phyloP scores from a whole-genome alignment of 202 grass and related monocot species.

The Miscanthus sacchariflorus region DNA sequence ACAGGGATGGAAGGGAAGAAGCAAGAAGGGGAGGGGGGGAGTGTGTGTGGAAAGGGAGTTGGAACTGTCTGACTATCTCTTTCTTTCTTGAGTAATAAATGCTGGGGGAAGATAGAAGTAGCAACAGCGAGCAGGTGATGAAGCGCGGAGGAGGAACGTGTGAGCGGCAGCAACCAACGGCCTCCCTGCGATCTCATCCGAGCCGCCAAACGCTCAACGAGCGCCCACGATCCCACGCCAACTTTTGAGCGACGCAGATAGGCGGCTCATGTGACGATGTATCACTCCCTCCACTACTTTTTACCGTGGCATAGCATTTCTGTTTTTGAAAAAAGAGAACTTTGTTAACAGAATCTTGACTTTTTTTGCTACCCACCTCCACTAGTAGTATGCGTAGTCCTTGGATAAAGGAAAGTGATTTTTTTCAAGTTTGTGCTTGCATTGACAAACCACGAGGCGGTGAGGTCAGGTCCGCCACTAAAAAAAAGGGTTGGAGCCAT shows the following conservation, averaged over 20 bases:
- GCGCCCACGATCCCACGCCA: too few species aligned
- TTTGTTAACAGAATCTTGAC: conserved; percentile 9
- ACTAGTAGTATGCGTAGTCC: neutral
- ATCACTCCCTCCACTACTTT: too few species aligned
- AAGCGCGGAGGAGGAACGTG: conserved; percentile 8
- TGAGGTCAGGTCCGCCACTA: conserved; percentile 13
- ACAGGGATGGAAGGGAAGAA: neutral
- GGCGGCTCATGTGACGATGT: neutral
- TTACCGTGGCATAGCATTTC: neutral
- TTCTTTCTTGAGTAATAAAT: conserved; percentile 44
- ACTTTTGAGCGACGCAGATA: too few species aligned
- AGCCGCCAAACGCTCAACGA: too few species aligned
- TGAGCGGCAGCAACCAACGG: conserved; percentile 13
- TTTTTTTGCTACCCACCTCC: neutral
- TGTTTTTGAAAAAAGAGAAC: neutral
- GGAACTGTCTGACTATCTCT: conserved; percentile 42
- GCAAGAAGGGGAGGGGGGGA: too few species aligned
- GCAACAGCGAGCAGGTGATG: conserved; percentile 38
- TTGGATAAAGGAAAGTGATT: neutral
- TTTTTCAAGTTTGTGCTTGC: neutral
- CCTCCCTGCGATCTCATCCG: too few species aligned
- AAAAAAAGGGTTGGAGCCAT: conserved; percentile 36
- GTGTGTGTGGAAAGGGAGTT: conserved; percentile 29
- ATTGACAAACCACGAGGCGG: conserved; percentile 19
- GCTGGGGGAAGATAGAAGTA: neutral